phyloP scores from a whole-genome alignment of 148 eudicot genomes.

The Nyssa sinensis region DNA sequence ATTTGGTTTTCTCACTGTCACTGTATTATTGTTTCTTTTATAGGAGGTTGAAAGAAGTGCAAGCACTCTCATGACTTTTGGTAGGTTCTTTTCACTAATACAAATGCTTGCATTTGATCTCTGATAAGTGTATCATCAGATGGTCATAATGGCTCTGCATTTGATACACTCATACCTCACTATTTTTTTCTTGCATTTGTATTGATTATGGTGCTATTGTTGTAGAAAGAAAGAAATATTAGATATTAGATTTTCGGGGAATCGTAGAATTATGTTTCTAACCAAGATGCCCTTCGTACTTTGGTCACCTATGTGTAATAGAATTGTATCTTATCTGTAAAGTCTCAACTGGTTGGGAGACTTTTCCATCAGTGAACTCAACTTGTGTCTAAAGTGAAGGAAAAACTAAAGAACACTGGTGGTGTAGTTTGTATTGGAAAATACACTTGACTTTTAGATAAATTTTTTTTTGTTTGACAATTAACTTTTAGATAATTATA shows the following conservation, averaged over 20 bases:
- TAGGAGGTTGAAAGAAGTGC: constrained; percentile 95
- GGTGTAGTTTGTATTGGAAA: too few species aligned
- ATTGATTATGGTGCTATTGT: background rate
- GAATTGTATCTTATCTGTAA: too few species aligned
- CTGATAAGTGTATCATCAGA: background rate
- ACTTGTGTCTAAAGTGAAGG: too few species aligned
- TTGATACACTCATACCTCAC: background rate
- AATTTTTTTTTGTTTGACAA: too few species aligned
- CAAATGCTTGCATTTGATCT: background rate
- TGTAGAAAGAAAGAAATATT: background rate
- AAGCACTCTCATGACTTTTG: constrained; percentile 69
- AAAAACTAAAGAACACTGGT: too few species aligned
- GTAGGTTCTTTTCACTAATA: constrained; percentile 37
- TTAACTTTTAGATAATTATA: too few species aligned
- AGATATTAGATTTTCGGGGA: background rate
- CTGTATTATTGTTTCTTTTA: background rate
- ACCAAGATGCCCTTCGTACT: background rate
- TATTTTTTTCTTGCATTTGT: background rate
- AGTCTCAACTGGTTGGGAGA: too few species aligned
- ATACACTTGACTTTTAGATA: too few species aligned
- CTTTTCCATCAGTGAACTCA: too few species aligned
- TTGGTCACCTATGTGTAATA: too few species aligned
- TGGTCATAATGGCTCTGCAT: background rate
- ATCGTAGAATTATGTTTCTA: background rate
- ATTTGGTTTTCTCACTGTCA: background rate